These are phyloP conservation scores for Hericium coralloides DNA, from an alignment of 768 basidiomycete genomes.

Conservation along the genomic window DNA sequence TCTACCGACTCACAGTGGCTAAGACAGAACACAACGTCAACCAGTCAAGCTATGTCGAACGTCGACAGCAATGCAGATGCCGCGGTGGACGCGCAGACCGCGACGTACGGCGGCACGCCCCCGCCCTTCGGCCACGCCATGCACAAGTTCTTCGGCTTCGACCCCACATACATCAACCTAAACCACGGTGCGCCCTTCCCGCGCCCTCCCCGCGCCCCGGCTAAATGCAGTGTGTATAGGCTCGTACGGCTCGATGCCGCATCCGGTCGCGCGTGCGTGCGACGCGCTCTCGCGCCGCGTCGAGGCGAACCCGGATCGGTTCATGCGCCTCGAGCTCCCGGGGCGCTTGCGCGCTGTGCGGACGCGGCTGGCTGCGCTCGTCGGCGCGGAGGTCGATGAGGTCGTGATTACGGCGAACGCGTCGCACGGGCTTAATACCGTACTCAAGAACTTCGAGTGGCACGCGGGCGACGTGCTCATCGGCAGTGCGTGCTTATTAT, in stretches of 20 bases:
- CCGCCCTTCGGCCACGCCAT: constrained; percentile 49
- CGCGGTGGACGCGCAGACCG: background rate
- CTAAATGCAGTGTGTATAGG: constrained; percentile 27
- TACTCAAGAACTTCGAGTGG: constrained; percentile 64
- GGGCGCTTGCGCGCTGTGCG: constrained; percentile 31
- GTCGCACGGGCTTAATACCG: constrained; percentile 55
- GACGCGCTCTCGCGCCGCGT: constrained; percentile 32
- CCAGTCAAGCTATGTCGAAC: no score
- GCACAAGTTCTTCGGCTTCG: constrained; percentile 46
- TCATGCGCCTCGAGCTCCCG: constrained; percentile 32
- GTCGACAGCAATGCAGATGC: background rate
- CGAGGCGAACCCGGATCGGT: constrained; percentile 53
- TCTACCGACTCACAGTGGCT: no score
- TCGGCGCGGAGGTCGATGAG: constrained; percentile 50
- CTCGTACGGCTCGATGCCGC: constrained; percentile 49
- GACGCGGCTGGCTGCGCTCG: constrained; percentile 34
- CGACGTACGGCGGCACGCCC: constrained; percentile 12
- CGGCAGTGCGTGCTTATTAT: constrained; percentile 29
- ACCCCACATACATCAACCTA: constrained; percentile 51
- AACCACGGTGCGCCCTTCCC: constrained; percentile 51
- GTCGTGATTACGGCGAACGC: constrained; percentile 52
- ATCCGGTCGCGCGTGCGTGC: constrained; percentile 39
- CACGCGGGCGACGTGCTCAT: constrained; percentile 58
- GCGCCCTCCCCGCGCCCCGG: no score
- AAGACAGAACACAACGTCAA: no score